Evolutionary conservation across 1,284 basidiomycete species (phyloP).

Genomic region (Gastroboletus turbinatus): DNA sequence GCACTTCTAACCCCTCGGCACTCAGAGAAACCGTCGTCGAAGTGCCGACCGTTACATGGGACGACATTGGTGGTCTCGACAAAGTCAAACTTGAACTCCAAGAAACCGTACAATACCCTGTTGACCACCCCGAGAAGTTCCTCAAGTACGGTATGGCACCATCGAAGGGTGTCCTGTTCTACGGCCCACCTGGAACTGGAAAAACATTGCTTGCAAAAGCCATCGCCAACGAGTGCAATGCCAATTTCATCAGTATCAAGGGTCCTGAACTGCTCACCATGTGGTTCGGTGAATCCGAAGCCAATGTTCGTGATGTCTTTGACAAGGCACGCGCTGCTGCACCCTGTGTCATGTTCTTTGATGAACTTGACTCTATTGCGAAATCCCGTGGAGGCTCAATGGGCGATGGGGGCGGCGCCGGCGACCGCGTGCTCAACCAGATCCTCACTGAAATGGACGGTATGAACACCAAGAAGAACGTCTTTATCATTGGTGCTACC

Average conservation of each 20-base stretch:
- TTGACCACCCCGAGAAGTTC: constrained; percentile 99
- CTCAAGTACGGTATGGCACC: constrained; percentile 99
- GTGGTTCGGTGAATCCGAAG: constrained; percentile 99
- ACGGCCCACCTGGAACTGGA: constrained; percentile 96
- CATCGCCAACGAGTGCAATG: constrained; percentile 99
- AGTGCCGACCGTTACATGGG: constrained; percentile 94
- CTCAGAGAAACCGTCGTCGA: constrained; percentile 88
- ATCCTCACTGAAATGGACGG: constrained; percentile 99
- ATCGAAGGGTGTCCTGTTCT: constrained; percentile 97
- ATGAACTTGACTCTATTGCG: constrained; percentile 98
- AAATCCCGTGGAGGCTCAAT: constrained; percentile 86
- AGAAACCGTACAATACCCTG: constrained; percentile 99
- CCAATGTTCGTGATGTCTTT: constrained; percentile 98
- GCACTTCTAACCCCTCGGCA: constrained; percentile 83
- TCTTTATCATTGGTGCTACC: constrained; percentile 98
- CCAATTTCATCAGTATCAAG: constrained; percentile 98
- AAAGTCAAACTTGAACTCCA: constrained; percentile 99
- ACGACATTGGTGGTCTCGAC: constrained; percentile 98
- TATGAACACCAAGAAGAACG: constrained; percentile 99
- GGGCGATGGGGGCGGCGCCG: constrained; percentile 92
- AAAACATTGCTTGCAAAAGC: constrained; percentile 95
- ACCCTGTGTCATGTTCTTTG: constrained; percentile 99
- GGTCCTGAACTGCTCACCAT: constrained; percentile 97
- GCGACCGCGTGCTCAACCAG: constrained; percentile 97
- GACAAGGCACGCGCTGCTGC: constrained; percentile 99